These are phyloP conservation scores for Pseudogymnoascus sp. DNA, from an alignment of 2,329 filamentous ascomycete species.

Conservation along the genomic window DNA sequence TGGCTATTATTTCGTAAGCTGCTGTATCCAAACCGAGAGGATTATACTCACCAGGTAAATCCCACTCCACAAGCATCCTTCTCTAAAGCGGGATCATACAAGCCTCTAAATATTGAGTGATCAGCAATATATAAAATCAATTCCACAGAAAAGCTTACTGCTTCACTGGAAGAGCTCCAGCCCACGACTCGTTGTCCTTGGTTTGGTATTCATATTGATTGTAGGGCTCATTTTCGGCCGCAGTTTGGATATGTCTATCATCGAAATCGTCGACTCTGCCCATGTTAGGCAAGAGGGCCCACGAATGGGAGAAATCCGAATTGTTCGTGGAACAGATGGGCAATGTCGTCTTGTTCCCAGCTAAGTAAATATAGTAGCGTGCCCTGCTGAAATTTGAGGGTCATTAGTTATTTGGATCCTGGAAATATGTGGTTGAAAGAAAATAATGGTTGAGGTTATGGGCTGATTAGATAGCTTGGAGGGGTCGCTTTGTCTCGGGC, in stretches of 20 bases:
- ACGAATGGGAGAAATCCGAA: not conserved
- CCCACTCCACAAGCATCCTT: slow-evolving; percentile 99
- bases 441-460: not conserved
- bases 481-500: not conserved
- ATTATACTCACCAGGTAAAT: slow-evolving; percentile 76
- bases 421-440: not conserved
- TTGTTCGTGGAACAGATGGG: not conserved
- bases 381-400: not conserved
- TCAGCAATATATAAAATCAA: not conserved
- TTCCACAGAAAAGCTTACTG: slow-evolving; percentile 47
- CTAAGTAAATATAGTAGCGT: not conserved
- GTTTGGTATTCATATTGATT: slow-evolving; percentile 79
- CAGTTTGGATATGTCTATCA: slow-evolving; percentile 58
- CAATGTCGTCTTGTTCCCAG: not conserved
- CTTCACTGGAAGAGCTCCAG: slow-evolving; percentile 90
- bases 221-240: slow-evolving; percentile 53
- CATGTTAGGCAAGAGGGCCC: slow-evolving; percentile 55
- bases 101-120: slow-evolving; percentile 50
- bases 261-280: slow-evolving; percentile 59
- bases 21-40: not conserved
- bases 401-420: slow-evolving; percentile 3
- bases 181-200: slow-evolving; percentile 82
- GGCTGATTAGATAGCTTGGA: not conserved
- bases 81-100: slow-evolving; percentile 92
- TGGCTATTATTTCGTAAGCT: slow-evolving; percentile 50